Evolutionary conservation across 495 filamentous ascomycete species (phyloP).

Genomic region (Trichoderma erinaceum): DNA sequence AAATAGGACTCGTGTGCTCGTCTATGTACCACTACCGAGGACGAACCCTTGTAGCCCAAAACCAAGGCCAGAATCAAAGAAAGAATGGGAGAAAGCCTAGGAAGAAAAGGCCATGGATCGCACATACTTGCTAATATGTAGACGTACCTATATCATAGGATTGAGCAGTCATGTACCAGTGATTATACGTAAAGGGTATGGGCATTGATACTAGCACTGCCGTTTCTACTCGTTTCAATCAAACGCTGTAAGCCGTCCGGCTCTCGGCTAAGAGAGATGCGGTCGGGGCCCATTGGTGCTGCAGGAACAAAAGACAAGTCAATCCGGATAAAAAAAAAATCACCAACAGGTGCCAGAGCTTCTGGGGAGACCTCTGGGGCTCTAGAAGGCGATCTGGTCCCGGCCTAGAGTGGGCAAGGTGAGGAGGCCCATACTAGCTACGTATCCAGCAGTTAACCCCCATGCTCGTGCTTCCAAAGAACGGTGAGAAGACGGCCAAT

Average conservation of each 20-base stretch:
- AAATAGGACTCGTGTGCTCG: neutral
- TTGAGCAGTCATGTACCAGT: too few relatives aligned
- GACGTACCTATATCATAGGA: neutral
- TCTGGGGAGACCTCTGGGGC: neutral
- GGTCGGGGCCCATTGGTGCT: slow-evolving; percentile 7
- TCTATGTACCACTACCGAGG: neutral
- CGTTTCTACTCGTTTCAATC: neutral
- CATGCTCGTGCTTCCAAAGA: neutral
- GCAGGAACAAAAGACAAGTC: slow-evolving; percentile 7
- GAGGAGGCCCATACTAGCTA: neutral
- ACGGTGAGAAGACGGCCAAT: slow-evolving; percentile 6
- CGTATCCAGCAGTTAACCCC: neutral
- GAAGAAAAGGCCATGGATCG: too few relatives aligned
- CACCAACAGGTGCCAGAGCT: neutral
- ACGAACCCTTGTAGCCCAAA: too few relatives aligned
- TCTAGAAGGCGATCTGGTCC: neutral
- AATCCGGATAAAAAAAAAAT: neutral
- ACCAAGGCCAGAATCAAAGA: too few relatives aligned
- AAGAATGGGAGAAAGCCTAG: too few relatives aligned
- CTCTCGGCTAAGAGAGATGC: neutral
- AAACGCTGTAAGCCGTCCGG: neutral
- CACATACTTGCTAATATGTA: too few relatives aligned
- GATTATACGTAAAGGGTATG: too few relatives aligned
- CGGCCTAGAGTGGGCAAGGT: neutral
- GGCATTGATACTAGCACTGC: too few relatives aligned